phyloP scores from a whole-genome alignment of 495 filamentous ascomycete species.

The Aspergillus cavernicola region DNA sequence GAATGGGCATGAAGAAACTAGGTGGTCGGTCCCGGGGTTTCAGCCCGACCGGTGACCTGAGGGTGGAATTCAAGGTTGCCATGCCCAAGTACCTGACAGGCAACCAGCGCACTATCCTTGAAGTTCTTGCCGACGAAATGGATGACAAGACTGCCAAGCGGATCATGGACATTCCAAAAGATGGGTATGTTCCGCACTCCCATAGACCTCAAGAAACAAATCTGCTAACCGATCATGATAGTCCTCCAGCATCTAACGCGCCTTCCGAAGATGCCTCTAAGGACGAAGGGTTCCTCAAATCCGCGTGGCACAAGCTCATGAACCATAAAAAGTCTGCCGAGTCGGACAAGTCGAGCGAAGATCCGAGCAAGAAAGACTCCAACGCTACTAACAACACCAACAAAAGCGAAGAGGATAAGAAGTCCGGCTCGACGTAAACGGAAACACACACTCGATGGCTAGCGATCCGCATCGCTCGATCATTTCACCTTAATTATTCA shows the following conservation, averaged over 20 bases:
- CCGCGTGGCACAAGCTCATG: constrained; percentile 82
- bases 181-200: constrained; percentile 33
- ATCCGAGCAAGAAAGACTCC: constrained; percentile 31
- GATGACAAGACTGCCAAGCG: constrained; percentile 86
- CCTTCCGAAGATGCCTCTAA: constrained; percentile 43
- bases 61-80: constrained; percentile 87
- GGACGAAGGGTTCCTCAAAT: constrained; percentile 82
- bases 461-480: constrained; percentile 9
- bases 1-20: constrained; percentile 90
- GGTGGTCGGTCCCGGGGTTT: constrained; percentile 48
- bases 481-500: constrained; percentile 35
- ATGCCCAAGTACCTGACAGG: constrained; percentile 91
- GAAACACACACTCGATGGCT: constrained; percentile 10
- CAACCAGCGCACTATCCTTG: constrained; percentile 86
- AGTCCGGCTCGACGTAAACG: constrained; percentile 53
- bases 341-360: constrained; percentile 23
- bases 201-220: too few relatives aligned
- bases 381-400: constrained; percentile 32
- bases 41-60: constrained; percentile 67
- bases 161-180: constrained; percentile 69
- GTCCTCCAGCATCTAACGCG: constrained; percentile 5
- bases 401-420: constrained; percentile 40
- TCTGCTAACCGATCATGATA: not conserved
- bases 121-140: constrained; percentile 95
- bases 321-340: constrained; percentile 59